These are phyloP conservation scores for Aspergillus sclerotioniger DNA, from an alignment of 495 filamentous ascomycete species.

Conservation along the genomic window DNA sequence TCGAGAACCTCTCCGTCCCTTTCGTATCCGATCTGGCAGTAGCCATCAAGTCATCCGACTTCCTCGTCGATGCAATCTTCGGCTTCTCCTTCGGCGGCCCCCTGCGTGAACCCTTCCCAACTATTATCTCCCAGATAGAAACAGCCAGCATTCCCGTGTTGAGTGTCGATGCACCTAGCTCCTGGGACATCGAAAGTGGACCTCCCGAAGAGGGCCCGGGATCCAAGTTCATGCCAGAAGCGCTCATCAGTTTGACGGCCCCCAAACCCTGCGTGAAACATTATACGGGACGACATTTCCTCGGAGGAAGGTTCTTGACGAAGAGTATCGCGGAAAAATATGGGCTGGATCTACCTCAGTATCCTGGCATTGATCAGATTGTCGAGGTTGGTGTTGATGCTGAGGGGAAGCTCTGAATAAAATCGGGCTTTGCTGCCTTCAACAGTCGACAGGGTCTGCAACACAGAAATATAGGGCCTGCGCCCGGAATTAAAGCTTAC, in stretches of 20 bases:
- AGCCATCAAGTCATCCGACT: conserved; percentile 65
- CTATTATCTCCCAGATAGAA: conserved; percentile 74
- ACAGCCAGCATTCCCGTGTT: conserved; percentile 72
- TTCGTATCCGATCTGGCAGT: conserved; percentile 77
- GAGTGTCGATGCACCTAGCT: conserved; percentile 87
- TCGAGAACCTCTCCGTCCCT: conserved; percentile 75
- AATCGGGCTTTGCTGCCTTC: background rate
- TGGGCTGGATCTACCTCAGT: conserved; percentile 75
- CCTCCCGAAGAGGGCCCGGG: conserved; percentile 78
- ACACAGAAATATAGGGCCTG: no score
- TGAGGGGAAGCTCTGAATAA: conserved; percentile 53
- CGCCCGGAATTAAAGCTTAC: no score
- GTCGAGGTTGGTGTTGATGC: conserved; percentile 65
- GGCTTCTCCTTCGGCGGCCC: conserved; percentile 94
- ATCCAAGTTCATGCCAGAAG: conserved; percentile 71
- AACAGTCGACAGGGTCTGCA: no score
- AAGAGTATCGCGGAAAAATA: conserved; percentile 82
- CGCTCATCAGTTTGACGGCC: conserved; percentile 85
- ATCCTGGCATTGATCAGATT: conserved; percentile 86
- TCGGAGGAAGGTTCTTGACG: conserved; percentile 86
- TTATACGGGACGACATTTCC: conserved; percentile 82
- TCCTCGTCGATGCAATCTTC: conserved; percentile 93
- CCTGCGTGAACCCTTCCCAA: conserved; percentile 83
- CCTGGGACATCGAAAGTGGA: conserved; percentile 87
- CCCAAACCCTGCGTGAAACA: conserved; percentile 88